A percentile compares a stretch with the other conserved stretches of the same genome.
These are phyloP conservation scores for Ochromonadaceae sp. DNA, from an alignment of 352 stramenopile genomes.

Conservation along the genomic window DNA sequence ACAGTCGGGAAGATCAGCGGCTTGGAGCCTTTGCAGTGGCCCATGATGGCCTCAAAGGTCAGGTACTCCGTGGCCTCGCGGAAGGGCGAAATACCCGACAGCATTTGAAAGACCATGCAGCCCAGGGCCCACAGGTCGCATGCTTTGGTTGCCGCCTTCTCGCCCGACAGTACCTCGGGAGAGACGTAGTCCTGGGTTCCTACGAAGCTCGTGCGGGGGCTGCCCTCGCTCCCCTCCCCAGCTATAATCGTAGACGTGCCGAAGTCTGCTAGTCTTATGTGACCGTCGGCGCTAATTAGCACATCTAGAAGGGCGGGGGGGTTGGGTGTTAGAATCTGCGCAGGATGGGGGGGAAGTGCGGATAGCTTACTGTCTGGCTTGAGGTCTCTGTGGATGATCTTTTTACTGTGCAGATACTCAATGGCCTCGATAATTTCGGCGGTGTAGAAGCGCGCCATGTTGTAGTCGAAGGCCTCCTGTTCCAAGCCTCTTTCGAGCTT, in stretches of 20 bases:
- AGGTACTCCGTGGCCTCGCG: constrained; percentile 64
- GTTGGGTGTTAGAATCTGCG: too few relatives aligned
- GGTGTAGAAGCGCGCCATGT: constrained; percentile 71
- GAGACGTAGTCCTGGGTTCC: constrained; percentile 67
- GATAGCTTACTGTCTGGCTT: constrained; percentile 60
- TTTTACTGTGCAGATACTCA: constrained; percentile 80
- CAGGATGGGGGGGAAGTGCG: too few relatives aligned
- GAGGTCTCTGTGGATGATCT: constrained; percentile 88
- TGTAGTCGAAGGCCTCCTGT: constrained; percentile 46
- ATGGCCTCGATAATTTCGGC: constrained; percentile 76
- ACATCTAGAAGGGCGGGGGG: constrained; percentile 31
- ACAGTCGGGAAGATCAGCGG: background rate
- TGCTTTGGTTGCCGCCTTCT: constrained; percentile 39
- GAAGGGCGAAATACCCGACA: constrained; percentile 57
- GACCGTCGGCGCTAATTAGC: constrained; percentile 51
- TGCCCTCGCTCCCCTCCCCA: constrained; percentile 9
- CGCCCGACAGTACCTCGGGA: constrained; percentile 47
- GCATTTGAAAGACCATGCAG: constrained; percentile 65
- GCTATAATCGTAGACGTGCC: constrained; percentile 50
- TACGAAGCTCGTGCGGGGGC: constrained; percentile 50
- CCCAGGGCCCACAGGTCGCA: constrained; percentile 65
- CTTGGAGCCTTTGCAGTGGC: constrained; percentile 7
- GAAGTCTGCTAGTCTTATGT: constrained; percentile 74
- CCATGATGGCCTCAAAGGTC: constrained; percentile 47
- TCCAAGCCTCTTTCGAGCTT: constrained; percentile 41